Evolutionary conservation across 2,329 filamentous ascomycete species (phyloP).

Genomic region (Fusarium keratoplasticum): DNA sequence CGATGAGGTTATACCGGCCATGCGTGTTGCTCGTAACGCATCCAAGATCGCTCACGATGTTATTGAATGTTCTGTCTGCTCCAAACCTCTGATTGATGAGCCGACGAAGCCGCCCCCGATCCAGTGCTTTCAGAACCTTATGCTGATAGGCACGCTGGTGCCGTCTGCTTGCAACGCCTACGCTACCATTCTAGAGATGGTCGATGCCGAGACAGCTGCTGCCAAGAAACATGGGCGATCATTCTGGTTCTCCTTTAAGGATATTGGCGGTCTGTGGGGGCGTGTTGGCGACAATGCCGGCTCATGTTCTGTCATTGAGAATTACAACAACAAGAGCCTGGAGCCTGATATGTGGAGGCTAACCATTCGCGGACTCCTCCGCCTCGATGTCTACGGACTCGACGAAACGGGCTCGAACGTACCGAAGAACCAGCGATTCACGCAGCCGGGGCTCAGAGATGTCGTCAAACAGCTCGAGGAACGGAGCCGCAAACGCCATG

Average conservation of each 20-base stretch:
- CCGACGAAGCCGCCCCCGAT: conserved; percentile 54
- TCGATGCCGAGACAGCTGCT: conserved; percentile 62
- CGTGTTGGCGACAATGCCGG: conserved; percentile 40
- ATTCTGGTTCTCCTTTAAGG: conserved; percentile 58
- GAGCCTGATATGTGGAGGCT: conserved; percentile 66
- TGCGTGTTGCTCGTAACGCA: conserved; percentile 61
- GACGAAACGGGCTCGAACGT: conserved; percentile 30
- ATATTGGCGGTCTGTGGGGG: conserved; percentile 64
- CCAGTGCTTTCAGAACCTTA: conserved; percentile 67
- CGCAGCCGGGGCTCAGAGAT: conserved; percentile 65
- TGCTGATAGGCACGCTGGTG: conserved; percentile 68
- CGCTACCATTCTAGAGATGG: conserved; percentile 63
- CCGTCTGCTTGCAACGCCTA: conserved; percentile 70
- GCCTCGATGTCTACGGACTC: conserved; percentile 68
- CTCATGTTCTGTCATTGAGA: conserved; percentile 43
- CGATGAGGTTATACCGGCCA: conserved; percentile 57
- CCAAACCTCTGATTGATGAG: conserved; percentile 52
- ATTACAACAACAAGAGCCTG: conserved; percentile 59
- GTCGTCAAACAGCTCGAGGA: conserved; percentile 66
- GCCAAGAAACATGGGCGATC: conserved; percentile 57
- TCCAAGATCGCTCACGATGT: conserved; percentile 62
- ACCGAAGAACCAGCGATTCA: conserved; percentile 27
- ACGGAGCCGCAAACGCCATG: conserved; percentile 61
- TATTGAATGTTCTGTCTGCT: conserved; percentile 64
- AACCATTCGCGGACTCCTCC: conserved; percentile 65